Percentiles rank a stretch among this genome's conserved stretches.
phyloP scores from a whole-genome alignment of 2,329 filamentous ascomycete species.

The Aspergillus fijiensis region DNA sequence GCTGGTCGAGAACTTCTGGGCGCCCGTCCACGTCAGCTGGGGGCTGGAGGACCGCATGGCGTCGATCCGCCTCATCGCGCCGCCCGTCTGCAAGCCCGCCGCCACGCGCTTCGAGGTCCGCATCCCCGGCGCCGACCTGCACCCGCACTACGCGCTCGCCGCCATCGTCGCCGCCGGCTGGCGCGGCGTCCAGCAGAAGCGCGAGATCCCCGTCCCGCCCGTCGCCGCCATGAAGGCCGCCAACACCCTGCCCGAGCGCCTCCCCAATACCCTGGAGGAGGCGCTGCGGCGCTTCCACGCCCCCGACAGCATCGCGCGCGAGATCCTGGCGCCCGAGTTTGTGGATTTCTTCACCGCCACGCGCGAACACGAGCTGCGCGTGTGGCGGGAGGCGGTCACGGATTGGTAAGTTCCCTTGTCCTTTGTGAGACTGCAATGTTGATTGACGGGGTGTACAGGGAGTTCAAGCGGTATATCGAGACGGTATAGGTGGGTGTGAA shows the following conservation, averaged over 20 bases:
- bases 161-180: slow-evolving; percentile 89
- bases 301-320: slow-evolving; percentile 77
- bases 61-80: slow-evolving; percentile 81
- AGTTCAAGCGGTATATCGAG: slow-evolving; percentile 73
- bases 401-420: slow-evolving; percentile 69
- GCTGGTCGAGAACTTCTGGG: slow-evolving; percentile 97
- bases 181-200: slow-evolving; percentile 86
- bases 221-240: slow-evolving; percentile 70
- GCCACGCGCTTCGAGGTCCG: slow-evolving; percentile 26
- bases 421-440: not conserved
- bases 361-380: slow-evolving; percentile 78
- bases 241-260: slow-evolving; percentile 38
- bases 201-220: slow-evolving; percentile 77
- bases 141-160: slow-evolving; percentile 80
- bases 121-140: slow-evolving; percentile 71
- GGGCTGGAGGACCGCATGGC: slow-evolving; percentile 90
- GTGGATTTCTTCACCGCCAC: slow-evolving; percentile 95
- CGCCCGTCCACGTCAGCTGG: slow-evolving; percentile 94
- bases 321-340: slow-evolving; percentile 89
- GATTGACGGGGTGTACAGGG: slow-evolving; percentile 44
- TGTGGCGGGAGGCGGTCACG: slow-evolving; percentile 93
- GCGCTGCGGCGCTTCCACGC: slow-evolving; percentile 74
- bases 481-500: slow-evolving; percentile 52
- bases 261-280: slow-evolving; percentile 82
- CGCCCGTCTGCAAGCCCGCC: slow-evolving; percentile 78